Evolutionary conservation across 768 basidiomycete species (phyloP), one percentile per base, ranked within the genome.

Genomic region (Paxillus ammoniavirescens): DNA sequence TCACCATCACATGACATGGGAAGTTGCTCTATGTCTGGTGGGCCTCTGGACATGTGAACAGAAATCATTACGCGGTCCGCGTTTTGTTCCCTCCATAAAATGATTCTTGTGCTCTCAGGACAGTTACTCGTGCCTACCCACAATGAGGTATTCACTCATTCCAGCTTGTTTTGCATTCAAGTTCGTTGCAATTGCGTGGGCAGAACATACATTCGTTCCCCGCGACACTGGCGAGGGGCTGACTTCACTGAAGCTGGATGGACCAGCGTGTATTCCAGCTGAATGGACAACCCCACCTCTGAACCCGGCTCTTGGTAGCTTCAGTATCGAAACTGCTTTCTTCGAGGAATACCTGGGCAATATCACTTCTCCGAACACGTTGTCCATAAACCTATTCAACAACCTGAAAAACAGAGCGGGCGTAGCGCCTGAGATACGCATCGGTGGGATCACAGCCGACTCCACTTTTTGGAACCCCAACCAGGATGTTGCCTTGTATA

Each of bases 301-400:
- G 3, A 64, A 77, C 49, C 78, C 76, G 1, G 67, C 77, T 9
- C 65, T 82, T 23, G 79, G 73, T 23, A 79, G 79, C 52, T 82
- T 82, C 65, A 81, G 79, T 56, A 76, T 82, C 46, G 80, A 82
- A 65, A 81, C 77, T 0, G 79, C 79, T 1, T 81, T 77, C 57
- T 79, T 81, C 52, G 77, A 78, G 48, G 75, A 74, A 52, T 81
- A 75, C 55, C 59, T 79, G 10, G 81, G 80, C 8, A 82, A 82
- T 55, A 58, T 57, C 8, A 68, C 75, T 21, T 54, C 63, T 48
- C 78, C 79, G 1, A 81, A 80, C 56, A 57, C 60, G 4, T 61
- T 81, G 9, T 77, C 79, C 3, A 67, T 68, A 42, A 72, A 74
- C 43, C 61, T 81, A 33, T 69, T 82, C 21, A 68, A 76, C 46